Percentiles rank a stretch among this genome's conserved stretches.
Conservation (phyloP, 2,329 filamentous ascomycete genomes). For the Nemania sp. region DNA sequence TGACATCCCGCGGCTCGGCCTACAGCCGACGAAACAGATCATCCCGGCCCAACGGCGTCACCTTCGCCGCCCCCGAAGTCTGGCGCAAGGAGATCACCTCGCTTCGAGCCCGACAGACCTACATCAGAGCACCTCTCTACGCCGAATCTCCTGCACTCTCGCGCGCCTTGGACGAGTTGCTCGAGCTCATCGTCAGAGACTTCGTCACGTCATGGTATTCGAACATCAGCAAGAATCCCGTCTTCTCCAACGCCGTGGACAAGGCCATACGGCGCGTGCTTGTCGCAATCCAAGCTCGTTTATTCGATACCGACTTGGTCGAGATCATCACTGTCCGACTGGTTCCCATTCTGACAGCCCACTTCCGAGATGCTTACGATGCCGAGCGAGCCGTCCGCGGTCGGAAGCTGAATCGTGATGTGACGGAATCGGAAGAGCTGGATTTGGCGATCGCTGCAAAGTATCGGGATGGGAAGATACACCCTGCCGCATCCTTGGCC, state of each 20-base stretch:
- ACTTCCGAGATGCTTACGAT: conserved; percentile 88
- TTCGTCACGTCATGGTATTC: conserved; percentile 90
- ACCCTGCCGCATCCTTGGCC: conserved; percentile 80
- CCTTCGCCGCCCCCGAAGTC: conserved; percentile 63
- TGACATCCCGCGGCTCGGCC: conserved; percentile 61
- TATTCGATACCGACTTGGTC: conserved; percentile 79
- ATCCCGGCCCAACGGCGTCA: conserved; percentile 50
- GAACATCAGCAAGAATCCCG: conserved; percentile 78
- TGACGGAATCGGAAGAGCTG: conserved; percentile 95
- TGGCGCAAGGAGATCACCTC: conserved; percentile 75
- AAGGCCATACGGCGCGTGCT: conserved; percentile 75
- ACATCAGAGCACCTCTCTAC: conserved; percentile 72
- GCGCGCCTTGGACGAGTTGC: conserved; percentile 75
- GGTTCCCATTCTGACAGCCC: conserved; percentile 84
- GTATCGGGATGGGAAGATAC: conserved; percentile 85
- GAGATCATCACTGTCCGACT: conserved; percentile 81
- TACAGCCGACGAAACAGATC: conserved; percentile 47
- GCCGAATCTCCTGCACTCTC: conserved; percentile 78
- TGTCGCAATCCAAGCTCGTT: conserved; percentile 69
- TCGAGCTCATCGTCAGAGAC: conserved; percentile 77
- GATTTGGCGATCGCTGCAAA: conserved; percentile 95
- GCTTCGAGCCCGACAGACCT: conserved; percentile 67
- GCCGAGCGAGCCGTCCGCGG: conserved; percentile 88
- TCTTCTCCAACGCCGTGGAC: conserved; percentile 87
- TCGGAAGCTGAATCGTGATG: conserved; percentile 81